phyloP scores from a whole-genome alignment of 129 eudicot species.

The Lactuca sativa region DNA sequence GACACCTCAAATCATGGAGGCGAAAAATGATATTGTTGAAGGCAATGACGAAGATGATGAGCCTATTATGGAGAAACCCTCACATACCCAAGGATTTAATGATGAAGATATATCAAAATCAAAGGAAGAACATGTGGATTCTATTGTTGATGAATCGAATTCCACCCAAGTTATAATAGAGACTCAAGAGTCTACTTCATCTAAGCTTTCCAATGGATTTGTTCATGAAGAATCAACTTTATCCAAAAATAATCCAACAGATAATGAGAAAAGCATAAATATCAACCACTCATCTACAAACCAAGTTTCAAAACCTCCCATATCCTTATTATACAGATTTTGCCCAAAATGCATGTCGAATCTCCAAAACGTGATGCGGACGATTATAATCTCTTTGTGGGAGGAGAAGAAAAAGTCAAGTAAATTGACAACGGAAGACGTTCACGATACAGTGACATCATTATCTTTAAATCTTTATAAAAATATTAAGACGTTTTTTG shows the following conservation, averaged over 20 bases:
- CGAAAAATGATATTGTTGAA: constrained; percentile 21
- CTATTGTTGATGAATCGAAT: constrained; percentile 19
- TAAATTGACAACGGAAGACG: constrained; percentile 59
- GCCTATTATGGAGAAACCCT: constrained; percentile 9
- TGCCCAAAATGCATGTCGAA: constrained; percentile 60
- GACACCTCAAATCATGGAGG: constrained; percentile 38
- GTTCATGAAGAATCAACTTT: constrained; percentile 19
- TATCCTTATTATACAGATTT: constrained; percentile 4
- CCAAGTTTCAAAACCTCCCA: constrained; percentile 11
- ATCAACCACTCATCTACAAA: background rate
- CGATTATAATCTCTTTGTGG: constrained; percentile 31
- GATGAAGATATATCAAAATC: no score
- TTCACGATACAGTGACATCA: constrained; percentile 60
- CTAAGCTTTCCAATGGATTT: constrained; percentile 50
- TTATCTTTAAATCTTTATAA: constrained; percentile 59
- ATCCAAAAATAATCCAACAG: constrained; percentile 19
- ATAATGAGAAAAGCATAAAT: constrained; percentile 7
- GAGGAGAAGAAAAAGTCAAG: constrained; percentile 33
- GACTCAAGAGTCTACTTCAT: constrained; percentile 28
- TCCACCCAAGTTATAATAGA: constrained; percentile 21
- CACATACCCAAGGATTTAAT: background rate
- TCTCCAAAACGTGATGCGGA: constrained; percentile 49
- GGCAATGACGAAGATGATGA: constrained; percentile 31
- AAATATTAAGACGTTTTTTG: constrained; percentile 10
- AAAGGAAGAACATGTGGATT: background rate